These are phyloP conservation scores for Singerocomus inundabilis DNA, from an alignment of 1,284 basidiomycete genomes.

Conservation along the genomic window DNA sequence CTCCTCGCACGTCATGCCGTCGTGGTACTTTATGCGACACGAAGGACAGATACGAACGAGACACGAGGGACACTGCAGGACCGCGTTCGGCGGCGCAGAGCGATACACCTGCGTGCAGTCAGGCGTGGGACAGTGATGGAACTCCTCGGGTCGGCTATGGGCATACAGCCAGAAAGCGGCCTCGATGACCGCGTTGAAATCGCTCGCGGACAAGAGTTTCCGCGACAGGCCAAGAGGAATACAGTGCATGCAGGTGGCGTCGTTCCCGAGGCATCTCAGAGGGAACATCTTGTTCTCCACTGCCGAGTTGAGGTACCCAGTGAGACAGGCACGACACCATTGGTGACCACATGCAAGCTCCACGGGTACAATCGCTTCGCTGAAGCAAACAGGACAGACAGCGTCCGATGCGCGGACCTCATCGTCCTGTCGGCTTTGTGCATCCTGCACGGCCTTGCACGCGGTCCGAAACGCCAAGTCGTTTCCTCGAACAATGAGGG, in stretches of 20 bases:
- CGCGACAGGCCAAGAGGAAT: constrained; percentile 54
- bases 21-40: constrained; percentile 66
- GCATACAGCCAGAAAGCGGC: constrained; percentile 59
- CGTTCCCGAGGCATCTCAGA: constrained; percentile 60
- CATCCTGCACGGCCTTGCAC: constrained; percentile 38
- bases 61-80: constrained; percentile 70
- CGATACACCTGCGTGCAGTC: constrained; percentile 73
- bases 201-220: constrained; percentile 44
- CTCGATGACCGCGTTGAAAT: constrained; percentile 53
- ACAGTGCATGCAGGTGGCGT: constrained; percentile 49
- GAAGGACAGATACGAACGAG: constrained; percentile 62
- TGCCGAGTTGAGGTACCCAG: constrained; percentile 54
- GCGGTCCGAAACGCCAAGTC: constrained; percentile 36
- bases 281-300: constrained; percentile 63
- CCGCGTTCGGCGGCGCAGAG: constrained; percentile 43
- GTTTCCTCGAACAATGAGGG: constrained; percentile 38
- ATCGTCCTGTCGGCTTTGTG: constrained; percentile 31
- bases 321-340: constrained; percentile 63
- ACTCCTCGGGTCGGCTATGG: constrained; percentile 54
- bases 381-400: constrained; percentile 40
- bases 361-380: constrained; percentile 48
- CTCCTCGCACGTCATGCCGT: constrained; percentile 59
- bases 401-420: constrained; percentile 17
- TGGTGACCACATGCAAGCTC: constrained; percentile 59
- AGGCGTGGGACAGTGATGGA: constrained; percentile 70